Conservation (phyloP, 2,329 filamentous ascomycete species). For the Magnaporthiopsis poae region DNA sequence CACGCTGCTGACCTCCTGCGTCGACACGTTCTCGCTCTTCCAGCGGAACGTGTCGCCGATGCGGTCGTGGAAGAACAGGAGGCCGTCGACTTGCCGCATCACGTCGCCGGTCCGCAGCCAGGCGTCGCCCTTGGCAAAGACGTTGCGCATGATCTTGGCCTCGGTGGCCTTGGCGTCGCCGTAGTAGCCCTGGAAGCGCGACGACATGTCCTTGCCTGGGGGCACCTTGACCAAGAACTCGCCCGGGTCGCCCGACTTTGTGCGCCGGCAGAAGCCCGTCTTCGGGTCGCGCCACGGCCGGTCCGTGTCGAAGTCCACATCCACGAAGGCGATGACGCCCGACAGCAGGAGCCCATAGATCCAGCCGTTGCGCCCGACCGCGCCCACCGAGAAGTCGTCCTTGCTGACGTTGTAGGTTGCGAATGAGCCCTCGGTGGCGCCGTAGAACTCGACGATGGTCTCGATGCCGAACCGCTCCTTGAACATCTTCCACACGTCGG, state of each 20-base stretch:
- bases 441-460: constrained; percentile 71
- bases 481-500: constrained; percentile 77
- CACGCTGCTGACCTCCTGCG: constrained; percentile 68
- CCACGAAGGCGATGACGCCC: constrained; percentile 46
- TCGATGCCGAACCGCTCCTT: constrained; percentile 70
- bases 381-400: constrained; percentile 66
- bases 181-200: constrained; percentile 73
- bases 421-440: constrained; percentile 61
- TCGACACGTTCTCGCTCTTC: constrained; percentile 78
- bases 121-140: constrained; percentile 65
- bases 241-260: constrained; percentile 53
- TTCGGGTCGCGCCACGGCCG: constrained; percentile 55
- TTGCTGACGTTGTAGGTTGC: constrained; percentile 69
- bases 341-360: constrained; percentile 48
- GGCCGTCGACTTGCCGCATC: constrained; percentile 58
- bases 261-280: constrained; percentile 58
- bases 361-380: constrained; percentile 63
- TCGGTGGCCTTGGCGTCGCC: constrained; percentile 60
- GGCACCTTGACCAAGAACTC: constrained; percentile 69
- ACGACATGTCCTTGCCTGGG: constrained; percentile 44
- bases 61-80: constrained; percentile 71
- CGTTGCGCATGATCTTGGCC: constrained; percentile 63
- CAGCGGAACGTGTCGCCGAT: constrained; percentile 71
- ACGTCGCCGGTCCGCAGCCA: constrained; percentile 83
- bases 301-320: constrained; percentile 63